These are phyloP conservation scores for Spergularia bocconei DNA, from an alignment of 148 eudicot species.

Conservation along the genomic window DNA sequence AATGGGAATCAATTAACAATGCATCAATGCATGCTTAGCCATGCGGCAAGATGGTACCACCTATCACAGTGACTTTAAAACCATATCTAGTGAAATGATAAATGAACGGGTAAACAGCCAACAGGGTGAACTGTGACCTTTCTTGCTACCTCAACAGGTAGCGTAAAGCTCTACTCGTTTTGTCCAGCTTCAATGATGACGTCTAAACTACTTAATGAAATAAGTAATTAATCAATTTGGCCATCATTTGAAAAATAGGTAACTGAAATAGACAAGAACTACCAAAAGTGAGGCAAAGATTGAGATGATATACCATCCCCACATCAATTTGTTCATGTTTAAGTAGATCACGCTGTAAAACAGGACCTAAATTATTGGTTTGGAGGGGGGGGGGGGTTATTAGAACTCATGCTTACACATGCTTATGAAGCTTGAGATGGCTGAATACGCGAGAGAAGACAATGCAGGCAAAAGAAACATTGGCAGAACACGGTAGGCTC, in stretches of 20 bases:
- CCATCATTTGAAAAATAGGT: not conserved
- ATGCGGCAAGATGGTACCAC: too few species aligned
- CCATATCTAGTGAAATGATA: not conserved
- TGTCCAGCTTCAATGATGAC: not conserved
- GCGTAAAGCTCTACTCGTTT: too few species aligned
- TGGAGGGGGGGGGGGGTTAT: not conserved
- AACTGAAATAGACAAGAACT: not conserved
- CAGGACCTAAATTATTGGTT: too few species aligned
- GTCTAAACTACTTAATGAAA: not conserved
- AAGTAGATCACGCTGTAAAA: not conserved
- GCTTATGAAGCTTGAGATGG: constrained; percentile 46
- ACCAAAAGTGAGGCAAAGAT: not conserved
- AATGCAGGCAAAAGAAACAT: constrained; percentile 86
- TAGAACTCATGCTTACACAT: constrained; percentile 55
- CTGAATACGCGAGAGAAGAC: constrained; percentile 50
- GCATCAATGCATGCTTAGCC: too few species aligned
- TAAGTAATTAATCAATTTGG: not conserved
- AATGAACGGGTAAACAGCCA: not conserved
- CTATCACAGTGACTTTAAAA: too few species aligned
- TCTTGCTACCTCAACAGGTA: not conserved
- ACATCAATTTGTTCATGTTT: not conserved
- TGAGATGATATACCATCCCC: not conserved
- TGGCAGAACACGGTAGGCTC: constrained; percentile 79
- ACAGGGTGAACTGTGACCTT: not conserved
- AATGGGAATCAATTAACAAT: too few species aligned